These are phyloP conservation scores for Calocera cornea DNA, from an alignment of 768 basidiomycete species.

Conservation along the genomic window DNA sequence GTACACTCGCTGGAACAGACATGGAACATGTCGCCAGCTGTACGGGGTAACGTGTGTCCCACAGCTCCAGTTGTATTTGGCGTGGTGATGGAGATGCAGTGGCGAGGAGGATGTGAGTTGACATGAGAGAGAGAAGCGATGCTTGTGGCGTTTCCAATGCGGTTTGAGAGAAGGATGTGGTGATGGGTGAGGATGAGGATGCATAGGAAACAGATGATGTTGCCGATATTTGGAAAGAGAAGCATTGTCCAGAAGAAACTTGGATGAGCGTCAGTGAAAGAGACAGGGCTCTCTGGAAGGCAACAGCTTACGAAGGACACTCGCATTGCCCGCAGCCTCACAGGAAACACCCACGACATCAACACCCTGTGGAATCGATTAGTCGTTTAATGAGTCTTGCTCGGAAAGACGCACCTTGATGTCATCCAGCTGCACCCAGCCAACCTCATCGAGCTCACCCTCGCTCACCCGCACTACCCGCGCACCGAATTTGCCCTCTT, in stretches of 20 bases:
- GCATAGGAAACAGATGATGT: not conserved
- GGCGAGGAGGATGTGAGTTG: not conserved
- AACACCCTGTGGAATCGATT: not conserved
- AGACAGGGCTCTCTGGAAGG: not conserved
- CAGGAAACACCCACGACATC: not conserved
- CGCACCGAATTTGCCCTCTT: not conserved
- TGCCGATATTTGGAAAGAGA: conserved; percentile 1
- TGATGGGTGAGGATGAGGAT: not conserved
- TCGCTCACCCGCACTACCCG: not conserved
- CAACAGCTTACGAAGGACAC: not conserved
- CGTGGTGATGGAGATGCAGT: not conserved
- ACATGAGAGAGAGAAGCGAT: not conserved
- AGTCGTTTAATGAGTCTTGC: no score
- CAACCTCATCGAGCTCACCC: not conserved
- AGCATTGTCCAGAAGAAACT: not conserved
- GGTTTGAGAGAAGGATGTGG: not conserved
- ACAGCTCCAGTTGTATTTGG: not conserved
- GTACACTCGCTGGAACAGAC: not conserved
- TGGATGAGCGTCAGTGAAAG: not conserved
- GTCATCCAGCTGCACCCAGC: not conserved
- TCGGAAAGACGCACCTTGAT: not conserved
- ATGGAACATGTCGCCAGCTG: not conserved
- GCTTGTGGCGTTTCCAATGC: not conserved
- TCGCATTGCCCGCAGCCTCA: not conserved
- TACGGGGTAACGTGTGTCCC: not conserved